Conservation (phyloP, 164 flowering plant genomes). For the Kalanchoe fedtschenkoi region DNA sequence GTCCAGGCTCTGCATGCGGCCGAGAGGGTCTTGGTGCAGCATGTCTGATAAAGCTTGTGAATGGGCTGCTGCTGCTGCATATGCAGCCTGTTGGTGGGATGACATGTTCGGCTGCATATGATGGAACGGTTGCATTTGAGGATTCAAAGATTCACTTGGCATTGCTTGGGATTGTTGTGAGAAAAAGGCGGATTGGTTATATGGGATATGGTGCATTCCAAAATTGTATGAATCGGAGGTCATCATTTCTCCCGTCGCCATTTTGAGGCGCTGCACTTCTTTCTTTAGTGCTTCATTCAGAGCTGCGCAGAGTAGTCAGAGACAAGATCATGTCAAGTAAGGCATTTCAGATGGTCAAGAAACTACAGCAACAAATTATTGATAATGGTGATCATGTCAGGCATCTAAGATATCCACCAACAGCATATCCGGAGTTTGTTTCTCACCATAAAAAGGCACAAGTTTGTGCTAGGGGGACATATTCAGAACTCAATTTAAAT, state of each 20-base stretch:
- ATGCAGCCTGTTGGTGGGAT: constrained; percentile 26
- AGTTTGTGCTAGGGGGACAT: no score
- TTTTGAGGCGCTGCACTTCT: constrained; percentile 72
- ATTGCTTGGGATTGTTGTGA: constrained; percentile 32
- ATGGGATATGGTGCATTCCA: constrained; percentile 55
- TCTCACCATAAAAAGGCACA: no score
- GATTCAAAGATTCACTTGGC: constrained; percentile 20
- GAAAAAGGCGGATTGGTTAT: constrained; percentile 32
- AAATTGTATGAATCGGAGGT: constrained; percentile 42
- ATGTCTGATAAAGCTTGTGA: constrained; percentile 37
- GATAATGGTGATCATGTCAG: no score
- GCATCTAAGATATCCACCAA: no score
- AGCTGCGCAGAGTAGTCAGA: constrained; percentile 24
- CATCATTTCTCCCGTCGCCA: constrained; percentile 58
- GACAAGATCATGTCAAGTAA: neutral
- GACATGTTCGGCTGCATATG: constrained; percentile 35
- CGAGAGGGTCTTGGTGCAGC: constrained; percentile 67
- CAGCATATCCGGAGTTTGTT: no score
- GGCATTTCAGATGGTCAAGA: no score
- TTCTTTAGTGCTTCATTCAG: constrained; percentile 75
- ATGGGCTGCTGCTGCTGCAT: constrained; percentile 18
- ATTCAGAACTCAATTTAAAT: no score
- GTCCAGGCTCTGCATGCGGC: constrained; percentile 80
- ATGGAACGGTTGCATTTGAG: constrained; percentile 40
- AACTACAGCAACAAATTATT: no score